Evolutionary conservation across 768 basidiomycete genomes (phyloP), one percentile per base, ranked within the genome.

Genomic region (Boletus sp.): DNA sequence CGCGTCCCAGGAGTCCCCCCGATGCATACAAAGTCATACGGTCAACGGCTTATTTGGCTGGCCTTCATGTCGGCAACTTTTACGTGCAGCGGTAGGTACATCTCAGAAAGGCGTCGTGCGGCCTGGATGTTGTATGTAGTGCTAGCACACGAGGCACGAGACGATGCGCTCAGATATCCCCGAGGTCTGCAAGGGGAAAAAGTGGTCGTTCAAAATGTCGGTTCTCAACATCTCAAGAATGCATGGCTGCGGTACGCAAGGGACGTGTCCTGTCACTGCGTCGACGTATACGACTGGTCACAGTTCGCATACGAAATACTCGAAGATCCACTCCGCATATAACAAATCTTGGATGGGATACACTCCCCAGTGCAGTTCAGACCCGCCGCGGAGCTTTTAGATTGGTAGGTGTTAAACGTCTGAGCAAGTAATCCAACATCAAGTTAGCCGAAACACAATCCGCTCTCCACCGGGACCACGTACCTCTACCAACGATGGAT

Each of bases 311-410:
- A 71, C 30, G 80, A 82, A 50, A 90, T 72, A 29, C 76, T 72
- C 4, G 78, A 79, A 27, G 86, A 88, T 7, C 83, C 87, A 59
- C 85, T 87, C 37, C 87, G 77, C 38, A 88, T 83, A 61, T 87
- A 87, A 64, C 85, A 90, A 37, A 87, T 82, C 68, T 80, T 88
- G 32, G 85, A 83, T 0, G 66, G 47, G 21, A 77, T 63, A 62
- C 88, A 89, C 21, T 77, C 74, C 1, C 76, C 81, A 0, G 76
- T 80, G 67, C 88, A 89, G 29, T 79, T 59, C 17, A 60, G 51
- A n/a, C 80, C 76, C 34, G 62, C 69, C 6, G 79, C 72, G 10
- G 85, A 85, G 55, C 75, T 75, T 68, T 90, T 90, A n/a, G 85
- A 85, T 67, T 90, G 87, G 60, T 83, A 75, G 0, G 75, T 79